Percentiles rank a stretch among this genome's conserved stretches.
These are phyloP conservation scores for Phaffia tasmanica DNA, from an alignment of 768 basidiomycete species.

Conservation along the genomic window DNA sequence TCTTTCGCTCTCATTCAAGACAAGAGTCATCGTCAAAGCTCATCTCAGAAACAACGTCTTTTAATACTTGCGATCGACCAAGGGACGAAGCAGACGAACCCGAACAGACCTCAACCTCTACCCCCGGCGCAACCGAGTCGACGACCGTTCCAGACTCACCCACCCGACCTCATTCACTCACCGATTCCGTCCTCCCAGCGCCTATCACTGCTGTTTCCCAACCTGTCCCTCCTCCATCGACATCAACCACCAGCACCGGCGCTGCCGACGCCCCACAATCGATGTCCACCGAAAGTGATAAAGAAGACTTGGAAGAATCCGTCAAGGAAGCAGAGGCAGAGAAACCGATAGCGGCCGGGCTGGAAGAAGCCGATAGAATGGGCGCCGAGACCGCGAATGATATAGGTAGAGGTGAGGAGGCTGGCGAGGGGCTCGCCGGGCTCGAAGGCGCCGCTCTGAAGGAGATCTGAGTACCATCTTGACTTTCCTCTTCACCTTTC, in stretches of 20 bases:
- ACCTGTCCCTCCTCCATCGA: neutral
- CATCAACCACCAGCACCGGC: neutral
- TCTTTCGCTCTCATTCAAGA: too few relatives aligned
- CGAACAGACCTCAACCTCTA: neutral
- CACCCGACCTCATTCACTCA: neutral
- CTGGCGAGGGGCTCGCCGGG: constrained; percentile 17
- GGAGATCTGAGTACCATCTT: constrained; percentile 3
- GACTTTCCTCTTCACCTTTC: too few relatives aligned
- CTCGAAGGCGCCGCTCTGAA: constrained; percentile 12
- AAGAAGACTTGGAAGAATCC: neutral
- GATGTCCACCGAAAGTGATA: neutral
- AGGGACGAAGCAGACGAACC: constrained; percentile 15
- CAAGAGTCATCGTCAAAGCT: too few relatives aligned
- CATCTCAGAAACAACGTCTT: neutral
- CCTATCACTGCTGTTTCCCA: constrained; percentile 16
- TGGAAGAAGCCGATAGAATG: constrained; percentile 14
- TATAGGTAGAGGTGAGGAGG: constrained; percentile 21
- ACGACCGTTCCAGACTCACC: neutral
- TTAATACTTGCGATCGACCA: neutral
- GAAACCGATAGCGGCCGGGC: constrained; percentile 5
- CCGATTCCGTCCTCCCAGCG: constrained; percentile 9
- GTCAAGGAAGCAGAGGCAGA: neutral
- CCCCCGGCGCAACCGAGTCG: neutral
- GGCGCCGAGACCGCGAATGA: constrained; percentile 11
- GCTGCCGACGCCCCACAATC: neutral